phyloP scores from a whole-genome alignment of 768 basidiomycete species.

The Rhodotorula paludigena region DNA sequence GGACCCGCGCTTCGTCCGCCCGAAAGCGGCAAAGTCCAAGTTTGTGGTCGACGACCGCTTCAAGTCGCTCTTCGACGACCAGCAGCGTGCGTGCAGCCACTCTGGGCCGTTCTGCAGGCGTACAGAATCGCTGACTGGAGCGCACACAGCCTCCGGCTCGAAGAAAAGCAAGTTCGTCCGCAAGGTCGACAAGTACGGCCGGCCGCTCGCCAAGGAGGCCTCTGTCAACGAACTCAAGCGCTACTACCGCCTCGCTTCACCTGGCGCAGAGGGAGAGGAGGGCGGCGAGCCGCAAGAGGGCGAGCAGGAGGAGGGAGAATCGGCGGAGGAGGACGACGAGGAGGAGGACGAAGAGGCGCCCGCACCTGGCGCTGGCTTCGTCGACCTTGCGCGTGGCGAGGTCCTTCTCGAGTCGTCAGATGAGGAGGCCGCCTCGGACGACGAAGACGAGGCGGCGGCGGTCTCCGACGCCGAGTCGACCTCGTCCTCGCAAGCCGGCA shows the following conservation, averaged over 20 bases:
- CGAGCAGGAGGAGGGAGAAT: not conserved
- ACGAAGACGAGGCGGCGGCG: no score
- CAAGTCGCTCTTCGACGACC: conserved; percentile 63
- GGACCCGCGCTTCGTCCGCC: conserved; percentile 86
- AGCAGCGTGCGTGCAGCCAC: not conserved
- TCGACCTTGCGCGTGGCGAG: conserved; percentile 85
- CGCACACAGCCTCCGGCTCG: not conserved
- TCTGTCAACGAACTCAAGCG: conserved; percentile 49
- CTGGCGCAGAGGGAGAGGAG: not conserved
- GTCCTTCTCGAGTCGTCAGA: conserved; percentile 77
- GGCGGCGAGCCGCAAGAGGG: conserved; percentile 1
- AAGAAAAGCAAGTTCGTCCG: conserved; percentile 26
- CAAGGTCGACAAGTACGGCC: conserved; percentile 51
- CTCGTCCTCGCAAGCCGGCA: conserved; percentile 20
- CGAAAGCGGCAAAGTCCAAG: conserved; percentile 72
- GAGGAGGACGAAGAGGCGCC: conserved; percentile 17
- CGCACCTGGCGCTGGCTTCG: conserved; percentile 13
- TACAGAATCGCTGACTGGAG: not conserved
- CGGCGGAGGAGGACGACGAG: conserved; percentile 1
- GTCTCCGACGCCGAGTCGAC: conserved; percentile 41
- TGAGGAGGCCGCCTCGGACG: conserved; percentile 48
- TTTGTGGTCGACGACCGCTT: conserved; percentile 89
- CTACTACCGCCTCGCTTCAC: conserved; percentile 49
- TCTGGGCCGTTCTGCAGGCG: no score
- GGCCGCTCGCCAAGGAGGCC: conserved; percentile 46